Base-by-base conservation (phyloP, 164 flowering plant genomes). In the Piper longum region DNA sequence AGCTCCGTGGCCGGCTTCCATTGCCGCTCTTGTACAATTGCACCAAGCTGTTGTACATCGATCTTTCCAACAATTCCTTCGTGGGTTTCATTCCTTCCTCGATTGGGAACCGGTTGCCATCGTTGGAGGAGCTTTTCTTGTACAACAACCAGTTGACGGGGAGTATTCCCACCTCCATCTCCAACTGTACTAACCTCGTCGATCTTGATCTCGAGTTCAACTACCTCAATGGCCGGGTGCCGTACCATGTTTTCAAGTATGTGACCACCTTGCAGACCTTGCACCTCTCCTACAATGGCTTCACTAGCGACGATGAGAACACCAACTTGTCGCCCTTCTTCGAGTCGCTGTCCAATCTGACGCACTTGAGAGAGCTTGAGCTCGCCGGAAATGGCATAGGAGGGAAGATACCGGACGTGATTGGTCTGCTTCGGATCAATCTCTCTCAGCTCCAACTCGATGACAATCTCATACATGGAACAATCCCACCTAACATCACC, bases 271-370 rank as follows among this genome's bases (percentile, higher is more conserved):
- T 83, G 9, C 2, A 3, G 0, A 66, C 16, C 48, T 76, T 83
- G 59, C 83, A 83, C 63, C 67, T 83, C 54, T 80, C 88, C 7
- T 61, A 72, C 57, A 83, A 83, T 48, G 19, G 64, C 9, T 73
- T 83, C 73, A 44, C 43, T 3, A 81, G 88, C 60, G 78, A 79
- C 60, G 80, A 81, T 18, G 5, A 54, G 52, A 83, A 81, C 69
- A 78, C 76, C 16, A 81, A 81, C 64, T 82, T 83, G 6, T 64
- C 69, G 0, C 78, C 82, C 4, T 83, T 83, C 71, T 81, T 83
- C 63, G 44, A 62, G 19, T 60, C 85, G 51, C 75, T 82, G 18
- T 18, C 56, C 16, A 84, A 83, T 58, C 77, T 81, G 71, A 68
- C 76, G 0, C 0, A 4, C 16, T 67, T 83, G 5, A 18, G 1